phyloP scores from a whole-genome alignment of 495 filamentous ascomycete genomes.

The Amniculicola lignicola region DNA sequence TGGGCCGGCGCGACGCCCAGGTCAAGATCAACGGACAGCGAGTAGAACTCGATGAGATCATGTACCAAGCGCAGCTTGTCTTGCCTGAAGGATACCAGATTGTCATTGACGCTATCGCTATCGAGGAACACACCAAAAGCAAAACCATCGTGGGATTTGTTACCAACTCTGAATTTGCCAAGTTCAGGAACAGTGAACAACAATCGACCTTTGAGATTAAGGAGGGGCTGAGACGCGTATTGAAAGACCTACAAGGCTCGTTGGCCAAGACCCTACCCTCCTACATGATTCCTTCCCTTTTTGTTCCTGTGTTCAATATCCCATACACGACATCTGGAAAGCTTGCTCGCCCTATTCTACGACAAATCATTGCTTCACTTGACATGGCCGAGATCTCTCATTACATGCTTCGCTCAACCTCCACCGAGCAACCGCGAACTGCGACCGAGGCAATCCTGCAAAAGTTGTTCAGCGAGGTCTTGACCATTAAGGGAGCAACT shows the following conservation, averaged over 20 bases:
- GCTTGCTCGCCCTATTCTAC: conserved; percentile 10
- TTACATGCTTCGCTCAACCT: conserved; percentile 43
- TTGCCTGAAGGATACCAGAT: conserved; percentile 13
- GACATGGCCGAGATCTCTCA: conserved; percentile 44
- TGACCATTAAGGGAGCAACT: conserved; percentile 16
- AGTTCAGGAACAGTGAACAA: not conserved
- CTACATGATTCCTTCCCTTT: conserved; percentile 31
- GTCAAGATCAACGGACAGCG: conserved; percentile 50
- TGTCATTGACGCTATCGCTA: conserved; percentile 9
- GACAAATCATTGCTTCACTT: conserved; percentile 33
- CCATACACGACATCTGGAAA: conserved; percentile 26
- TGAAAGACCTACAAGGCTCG: conserved; percentile 10
- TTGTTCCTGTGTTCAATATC: conserved; percentile 17
- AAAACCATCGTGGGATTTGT: conserved; percentile 19
- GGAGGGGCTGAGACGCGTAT: not conserved
- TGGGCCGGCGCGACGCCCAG: conserved; percentile 48
- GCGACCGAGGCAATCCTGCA: conserved; percentile 22
- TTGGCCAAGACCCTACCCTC: conserved; percentile 14
- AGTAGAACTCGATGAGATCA: conserved; percentile 48
- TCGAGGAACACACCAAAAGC: conserved; percentile 6
- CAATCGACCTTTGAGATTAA: conserved; percentile 14
- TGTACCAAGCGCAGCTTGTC: conserved; percentile 7
- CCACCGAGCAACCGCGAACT: conserved; percentile 25
- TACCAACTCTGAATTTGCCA: not conserved
- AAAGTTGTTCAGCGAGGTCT: conserved; percentile 8